phyloP scores from a whole-genome alignment of 306 rosid genomes.

The Quercus alba region DNA sequence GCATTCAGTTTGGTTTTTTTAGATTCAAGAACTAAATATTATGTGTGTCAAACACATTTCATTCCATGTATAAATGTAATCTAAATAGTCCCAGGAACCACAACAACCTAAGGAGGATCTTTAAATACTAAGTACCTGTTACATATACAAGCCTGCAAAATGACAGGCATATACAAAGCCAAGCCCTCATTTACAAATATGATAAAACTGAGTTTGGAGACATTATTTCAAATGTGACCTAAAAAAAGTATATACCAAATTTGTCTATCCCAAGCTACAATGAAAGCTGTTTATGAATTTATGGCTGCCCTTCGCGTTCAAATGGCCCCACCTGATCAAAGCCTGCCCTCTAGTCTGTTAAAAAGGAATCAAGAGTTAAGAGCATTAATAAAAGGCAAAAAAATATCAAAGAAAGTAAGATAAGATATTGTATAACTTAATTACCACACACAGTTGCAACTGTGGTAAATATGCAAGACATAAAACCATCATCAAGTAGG shows the following conservation, averaged over 20 bases:
- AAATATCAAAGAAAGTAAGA: neutral
- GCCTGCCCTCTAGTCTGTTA: neutral
- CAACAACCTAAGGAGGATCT: neutral
- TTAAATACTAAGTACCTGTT: neutral
- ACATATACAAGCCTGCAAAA: constrained; percentile 29
- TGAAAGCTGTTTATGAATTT: constrained; percentile 26
- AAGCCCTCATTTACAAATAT: constrained; percentile 21
- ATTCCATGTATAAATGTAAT: neutral
- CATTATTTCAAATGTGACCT: constrained; percentile 10
- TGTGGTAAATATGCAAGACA: neutral
- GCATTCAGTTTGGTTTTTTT: neutral
- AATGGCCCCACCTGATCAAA: neutral
- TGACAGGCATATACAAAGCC: constrained; percentile 10
- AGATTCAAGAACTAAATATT: neutral
- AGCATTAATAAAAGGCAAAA: neutral
- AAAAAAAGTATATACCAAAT: constrained; percentile 12
- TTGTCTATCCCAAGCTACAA: constrained; percentile 6
- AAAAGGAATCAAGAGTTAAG: neutral
- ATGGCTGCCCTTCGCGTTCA: constrained; percentile 5
- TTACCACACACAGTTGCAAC: neutral
- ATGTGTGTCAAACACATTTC: neutral
- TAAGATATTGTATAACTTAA: neutral
- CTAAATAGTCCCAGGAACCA: neutral
- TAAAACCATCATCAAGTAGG: neutral
- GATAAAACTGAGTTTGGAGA: neutral